These are phyloP conservation scores for Boletus patriciae DNA, from an alignment of 768 basidiomycete genomes.

Conservation along the genomic window DNA sequence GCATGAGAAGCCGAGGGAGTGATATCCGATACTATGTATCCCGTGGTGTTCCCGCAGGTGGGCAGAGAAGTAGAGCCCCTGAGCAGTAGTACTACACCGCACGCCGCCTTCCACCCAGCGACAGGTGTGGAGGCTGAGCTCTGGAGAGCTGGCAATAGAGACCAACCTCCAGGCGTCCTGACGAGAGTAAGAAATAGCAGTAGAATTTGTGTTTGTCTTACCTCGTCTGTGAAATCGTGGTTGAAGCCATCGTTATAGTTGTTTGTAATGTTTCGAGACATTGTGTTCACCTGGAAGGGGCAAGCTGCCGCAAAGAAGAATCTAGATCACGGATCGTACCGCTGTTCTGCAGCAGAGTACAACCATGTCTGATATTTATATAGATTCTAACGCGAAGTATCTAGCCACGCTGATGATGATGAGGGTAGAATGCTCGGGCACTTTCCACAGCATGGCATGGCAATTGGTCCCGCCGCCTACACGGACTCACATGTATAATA, in stretches of 20 bases:
- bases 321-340: background rate
- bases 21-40: conserved; percentile 10
- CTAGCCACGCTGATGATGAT: background rate
- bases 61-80: conserved; percentile 15
- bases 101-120: conserved; percentile 19
- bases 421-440: background rate
- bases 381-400: background rate
- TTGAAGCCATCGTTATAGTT: conserved; percentile 25
- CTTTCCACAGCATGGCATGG: conserved; percentile 31
- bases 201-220: background rate
- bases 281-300: conserved; percentile 2
- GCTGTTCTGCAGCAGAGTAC: background rate
- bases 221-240: conserved; percentile 33
- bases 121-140: conserved; percentile 25
- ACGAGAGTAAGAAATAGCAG: conserved; percentile 9
- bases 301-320: background rate
- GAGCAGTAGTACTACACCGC: conserved; percentile 15
- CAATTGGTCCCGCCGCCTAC: conserved; percentile 13
- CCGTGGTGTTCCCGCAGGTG: conserved; percentile 26
- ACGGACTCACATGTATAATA: conserved; percentile 15
- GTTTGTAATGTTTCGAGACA: conserved; percentile 21
- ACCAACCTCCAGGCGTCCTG: conserved; percentile 28
- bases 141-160: conserved; percentile 30
- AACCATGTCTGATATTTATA: conserved; percentile 21
- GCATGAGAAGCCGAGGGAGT: conserved; percentile 14